Conservation (phyloP, 1,284 basidiomycete genomes). For the Leccinum fuscescens region DNA sequence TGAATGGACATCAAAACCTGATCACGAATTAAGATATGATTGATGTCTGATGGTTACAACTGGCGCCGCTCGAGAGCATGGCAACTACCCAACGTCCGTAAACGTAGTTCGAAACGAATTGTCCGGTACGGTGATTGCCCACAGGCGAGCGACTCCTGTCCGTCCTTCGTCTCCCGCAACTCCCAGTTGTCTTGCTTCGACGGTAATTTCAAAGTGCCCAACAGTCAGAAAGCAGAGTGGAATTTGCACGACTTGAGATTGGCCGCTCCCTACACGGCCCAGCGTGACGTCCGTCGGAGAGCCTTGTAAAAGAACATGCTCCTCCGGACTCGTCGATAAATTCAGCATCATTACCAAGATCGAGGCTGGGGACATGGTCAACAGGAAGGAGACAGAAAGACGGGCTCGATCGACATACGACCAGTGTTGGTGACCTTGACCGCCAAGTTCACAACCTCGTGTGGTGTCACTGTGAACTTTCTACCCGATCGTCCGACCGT, state of each 20-base stretch:
- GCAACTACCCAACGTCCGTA: slow-evolving; percentile 2
- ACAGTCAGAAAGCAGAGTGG: slow-evolving; percentile 73
- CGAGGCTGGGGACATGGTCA: slow-evolving; percentile 39
- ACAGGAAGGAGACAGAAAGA: not conserved
- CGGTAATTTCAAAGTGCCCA: slow-evolving; percentile 70
- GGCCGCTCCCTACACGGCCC: slow-evolving; percentile 53
- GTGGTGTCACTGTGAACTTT: slow-evolving; percentile 48
- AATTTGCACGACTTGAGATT: slow-evolving; percentile 52
- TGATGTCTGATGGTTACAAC: not conserved
- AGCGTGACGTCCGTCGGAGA: slow-evolving; percentile 56
- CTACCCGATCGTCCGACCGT: slow-evolving; percentile 32
- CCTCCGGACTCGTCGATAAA: slow-evolving; percentile 53
- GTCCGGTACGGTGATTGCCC: slow-evolving; percentile 16
- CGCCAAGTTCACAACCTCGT: slow-evolving; percentile 59
- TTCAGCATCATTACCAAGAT: slow-evolving; percentile 53
- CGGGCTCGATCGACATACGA: slow-evolving; percentile 35
- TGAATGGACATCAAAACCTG: not conserved
- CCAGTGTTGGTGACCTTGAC: slow-evolving; percentile 60
- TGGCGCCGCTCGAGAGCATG: not conserved
- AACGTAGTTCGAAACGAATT: slow-evolving; percentile 5
- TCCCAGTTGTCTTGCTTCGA: slow-evolving; percentile 41
- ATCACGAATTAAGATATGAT: not conserved
- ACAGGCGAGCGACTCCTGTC: slow-evolving; percentile 25
- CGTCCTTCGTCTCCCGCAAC: slow-evolving; percentile 12
- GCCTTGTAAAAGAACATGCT: slow-evolving; percentile 73